These are phyloP conservation scores for Clonostachys byssicola DNA, from an alignment of 2,329 filamentous ascomycete genomes.

Conservation along the genomic window DNA sequence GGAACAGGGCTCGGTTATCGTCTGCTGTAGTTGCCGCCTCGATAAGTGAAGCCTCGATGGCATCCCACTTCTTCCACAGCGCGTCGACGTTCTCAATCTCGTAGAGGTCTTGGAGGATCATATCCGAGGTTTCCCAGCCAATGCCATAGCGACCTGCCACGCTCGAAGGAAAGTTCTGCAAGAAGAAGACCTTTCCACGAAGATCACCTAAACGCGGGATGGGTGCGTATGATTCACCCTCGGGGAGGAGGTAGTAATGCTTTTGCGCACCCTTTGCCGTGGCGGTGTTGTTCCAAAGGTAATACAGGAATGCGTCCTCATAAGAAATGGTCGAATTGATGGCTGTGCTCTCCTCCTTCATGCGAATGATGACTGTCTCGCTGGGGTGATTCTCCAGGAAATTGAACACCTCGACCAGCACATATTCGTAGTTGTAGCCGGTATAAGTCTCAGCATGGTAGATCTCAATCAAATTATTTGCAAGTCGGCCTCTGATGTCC, in stretches of 20 bases:
- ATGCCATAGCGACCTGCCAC: slow-evolving; percentile 30
- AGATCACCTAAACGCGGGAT: slow-evolving; percentile 39
- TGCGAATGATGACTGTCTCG: slow-evolving; percentile 41
- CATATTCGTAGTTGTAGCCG: slow-evolving; percentile 35
- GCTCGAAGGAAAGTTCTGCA: slow-evolving; percentile 39
- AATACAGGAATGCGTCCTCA: slow-evolving; percentile 36
- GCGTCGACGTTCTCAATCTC: slow-evolving; percentile 33
- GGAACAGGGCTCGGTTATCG: slow-evolving; percentile 31
- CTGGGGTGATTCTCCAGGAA: slow-evolving; percentile 39
- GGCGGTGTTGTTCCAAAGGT: slow-evolving; percentile 22
- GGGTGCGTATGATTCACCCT: slow-evolving; percentile 18
- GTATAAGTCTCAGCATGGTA: slow-evolving; percentile 42
- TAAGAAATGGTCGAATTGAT: slow-evolving; percentile 32
- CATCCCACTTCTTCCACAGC: slow-evolving; percentile 41
- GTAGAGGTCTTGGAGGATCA: slow-evolving; percentile 42
- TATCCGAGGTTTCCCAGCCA: slow-evolving; percentile 35
- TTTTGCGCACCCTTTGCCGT: slow-evolving; percentile 24
- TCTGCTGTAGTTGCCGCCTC: slow-evolving; percentile 23
- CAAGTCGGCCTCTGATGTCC: slow-evolving; percentile 40
- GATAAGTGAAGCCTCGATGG: slow-evolving; percentile 33
- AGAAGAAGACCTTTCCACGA: slow-evolving; percentile 38
- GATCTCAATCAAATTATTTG: slow-evolving; percentile 35
- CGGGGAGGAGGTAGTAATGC: slow-evolving; percentile 30
- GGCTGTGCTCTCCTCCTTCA: slow-evolving; percentile 40
- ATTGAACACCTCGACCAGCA: slow-evolving; percentile 34